phyloP scores from a whole-genome alignment of 768 basidiomycete species.

The Podaxis sp. region DNA sequence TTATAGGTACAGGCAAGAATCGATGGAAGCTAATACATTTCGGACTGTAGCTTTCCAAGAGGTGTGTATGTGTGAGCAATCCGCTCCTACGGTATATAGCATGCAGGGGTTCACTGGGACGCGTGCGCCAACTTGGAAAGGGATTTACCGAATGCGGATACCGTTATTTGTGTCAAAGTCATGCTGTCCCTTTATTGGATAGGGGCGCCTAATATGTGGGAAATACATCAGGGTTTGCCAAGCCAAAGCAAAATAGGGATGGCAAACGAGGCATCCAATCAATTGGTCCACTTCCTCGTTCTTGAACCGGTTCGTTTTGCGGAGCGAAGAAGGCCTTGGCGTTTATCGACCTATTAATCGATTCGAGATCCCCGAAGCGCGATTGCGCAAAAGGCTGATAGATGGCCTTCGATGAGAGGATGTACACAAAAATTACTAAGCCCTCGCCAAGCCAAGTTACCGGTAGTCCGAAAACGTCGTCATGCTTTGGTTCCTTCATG shows the following conservation, averaged over 20 bases:
- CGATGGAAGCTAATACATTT: no score
- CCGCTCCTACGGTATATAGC: no score
- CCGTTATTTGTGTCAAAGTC: not conserved
- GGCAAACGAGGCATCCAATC: not conserved
- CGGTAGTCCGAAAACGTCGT: not conserved
- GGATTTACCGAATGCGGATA: conserved; percentile 7
- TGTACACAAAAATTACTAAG: not conserved
- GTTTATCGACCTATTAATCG: not conserved
- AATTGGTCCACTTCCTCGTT: not conserved
- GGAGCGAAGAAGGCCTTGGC: not conserved
- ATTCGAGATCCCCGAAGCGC: not conserved
- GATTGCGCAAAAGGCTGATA: not conserved
- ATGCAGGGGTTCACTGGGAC: not conserved
- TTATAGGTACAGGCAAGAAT: no score
- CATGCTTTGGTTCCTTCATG: not conserved
- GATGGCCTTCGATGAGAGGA: not conserved
- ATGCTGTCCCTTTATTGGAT: not conserved
- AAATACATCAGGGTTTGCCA: not conserved
- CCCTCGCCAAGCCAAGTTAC: not conserved
- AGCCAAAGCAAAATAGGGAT: not conserved
- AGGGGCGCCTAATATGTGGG: not conserved
- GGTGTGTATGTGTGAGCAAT: no score
- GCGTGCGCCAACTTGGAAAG: not conserved
- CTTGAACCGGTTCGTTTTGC: not conserved
- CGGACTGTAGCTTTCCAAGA: no score